phyloP scores from a whole-genome alignment of 306 rosid genomes.

The Citrullus mucosospermus region DNA sequence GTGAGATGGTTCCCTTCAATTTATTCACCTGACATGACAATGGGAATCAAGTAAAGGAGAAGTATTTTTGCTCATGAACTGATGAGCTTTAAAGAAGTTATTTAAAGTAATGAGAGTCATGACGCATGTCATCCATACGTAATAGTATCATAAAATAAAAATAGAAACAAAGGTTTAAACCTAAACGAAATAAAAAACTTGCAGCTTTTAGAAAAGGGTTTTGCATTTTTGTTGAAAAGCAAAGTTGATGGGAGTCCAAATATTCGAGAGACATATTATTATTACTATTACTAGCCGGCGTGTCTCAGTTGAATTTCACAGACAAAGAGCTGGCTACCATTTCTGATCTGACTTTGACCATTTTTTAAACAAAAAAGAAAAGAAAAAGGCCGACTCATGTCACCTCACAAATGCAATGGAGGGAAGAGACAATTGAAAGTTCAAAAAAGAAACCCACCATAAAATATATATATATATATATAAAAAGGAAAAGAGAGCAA shows the following conservation, averaged over 20 bases:
- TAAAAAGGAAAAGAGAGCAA: too few species aligned
- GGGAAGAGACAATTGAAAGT: neutral
- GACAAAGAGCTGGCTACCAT: neutral
- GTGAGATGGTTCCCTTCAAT: too few species aligned
- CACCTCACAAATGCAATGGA: neutral
- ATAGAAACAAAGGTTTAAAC: neutral
- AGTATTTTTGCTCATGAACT: too few species aligned
- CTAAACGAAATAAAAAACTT: neutral
- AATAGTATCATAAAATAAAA: neutral
- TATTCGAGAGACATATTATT: neutral
- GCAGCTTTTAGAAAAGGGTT: neutral
- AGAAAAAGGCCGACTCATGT: neutral
- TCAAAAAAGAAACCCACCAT: neutral
- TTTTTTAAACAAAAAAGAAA: neutral
- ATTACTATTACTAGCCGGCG: neutral
- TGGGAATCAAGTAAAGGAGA: too few species aligned
- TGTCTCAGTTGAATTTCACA: neutral
- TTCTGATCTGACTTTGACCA: slow-evolving; percentile 1
- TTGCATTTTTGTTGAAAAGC: neutral
- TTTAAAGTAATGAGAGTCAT: neutral
- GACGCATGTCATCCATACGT: neutral
- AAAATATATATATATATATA: too few species aligned
- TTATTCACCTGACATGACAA: too few species aligned
- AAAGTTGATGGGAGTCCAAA: neutral
- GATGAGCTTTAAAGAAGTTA: neutral